Conservation (phyloP, 768 basidiomycete genomes). For the Tulasnella sp. region DNA sequence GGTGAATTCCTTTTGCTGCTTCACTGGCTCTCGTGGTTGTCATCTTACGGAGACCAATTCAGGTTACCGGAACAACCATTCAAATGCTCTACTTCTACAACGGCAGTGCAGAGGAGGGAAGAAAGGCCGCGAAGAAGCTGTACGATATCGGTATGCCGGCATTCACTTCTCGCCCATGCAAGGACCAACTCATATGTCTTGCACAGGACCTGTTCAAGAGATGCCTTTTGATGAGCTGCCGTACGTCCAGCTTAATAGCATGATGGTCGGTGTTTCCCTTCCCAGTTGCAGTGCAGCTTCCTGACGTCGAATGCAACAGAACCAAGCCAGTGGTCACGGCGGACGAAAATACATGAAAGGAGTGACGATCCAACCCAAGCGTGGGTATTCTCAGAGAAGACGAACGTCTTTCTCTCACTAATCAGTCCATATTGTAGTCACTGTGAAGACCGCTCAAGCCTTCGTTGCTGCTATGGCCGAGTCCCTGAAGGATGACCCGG, state of each 20-base stretch:
- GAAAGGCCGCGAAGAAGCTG: background rate
- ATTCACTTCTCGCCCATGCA: background rate
- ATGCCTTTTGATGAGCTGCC: background rate
- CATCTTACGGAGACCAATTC: background rate
- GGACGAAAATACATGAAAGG: constrained; percentile 1
- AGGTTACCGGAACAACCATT: background rate
- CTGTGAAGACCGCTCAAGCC: background rate
- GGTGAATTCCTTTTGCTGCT: background rate
- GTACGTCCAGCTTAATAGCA: background rate
- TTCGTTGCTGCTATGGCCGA: background rate
- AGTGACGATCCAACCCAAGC: background rate
- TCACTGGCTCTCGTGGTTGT: background rate
- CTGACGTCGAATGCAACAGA: background rate
- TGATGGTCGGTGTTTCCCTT: background rate
- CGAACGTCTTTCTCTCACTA: background rate
- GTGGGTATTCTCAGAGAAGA: background rate
- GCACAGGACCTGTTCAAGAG: background rate
- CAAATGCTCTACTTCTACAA: background rate
- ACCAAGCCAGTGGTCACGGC: background rate
- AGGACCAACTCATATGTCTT: background rate
- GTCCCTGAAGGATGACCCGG: background rate
- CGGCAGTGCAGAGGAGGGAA: background rate
- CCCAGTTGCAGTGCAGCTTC: background rate
- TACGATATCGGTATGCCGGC: background rate
- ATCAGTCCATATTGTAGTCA: background rate